Evolutionary conservation across 2,329 filamentous ascomycete species (phyloP).

Genomic region (Talaromyces amestolkiae): DNA sequence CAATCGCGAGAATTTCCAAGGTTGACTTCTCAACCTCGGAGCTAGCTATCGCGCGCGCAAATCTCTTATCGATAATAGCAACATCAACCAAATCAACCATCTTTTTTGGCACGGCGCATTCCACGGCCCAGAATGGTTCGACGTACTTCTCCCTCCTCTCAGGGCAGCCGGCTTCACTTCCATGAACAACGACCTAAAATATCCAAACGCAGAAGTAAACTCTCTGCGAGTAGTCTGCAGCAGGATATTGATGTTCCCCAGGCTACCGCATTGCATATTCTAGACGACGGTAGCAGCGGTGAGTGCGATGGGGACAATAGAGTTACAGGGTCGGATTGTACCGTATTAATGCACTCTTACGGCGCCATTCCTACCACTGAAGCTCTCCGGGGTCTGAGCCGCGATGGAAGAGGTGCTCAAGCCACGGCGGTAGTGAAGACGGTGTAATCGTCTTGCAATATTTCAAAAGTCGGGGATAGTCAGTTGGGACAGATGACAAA

Average conservation of each 20-base stretch:
- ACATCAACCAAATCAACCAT: neutral
- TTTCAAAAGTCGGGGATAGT: neutral
- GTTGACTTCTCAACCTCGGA: too few species aligned
- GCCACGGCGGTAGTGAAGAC: neutral
- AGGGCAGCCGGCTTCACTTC: neutral
- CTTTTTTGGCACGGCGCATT: neutral
- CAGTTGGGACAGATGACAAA: neutral
- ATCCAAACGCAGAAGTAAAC: neutral
- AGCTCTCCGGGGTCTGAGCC: neutral
- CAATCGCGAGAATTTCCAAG: too few species aligned
- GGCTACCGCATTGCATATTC: neutral
- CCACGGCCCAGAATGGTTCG: neutral
- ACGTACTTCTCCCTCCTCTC: neutral
- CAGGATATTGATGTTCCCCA: neutral
- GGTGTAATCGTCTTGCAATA: neutral
- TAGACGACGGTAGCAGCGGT: too few species aligned
- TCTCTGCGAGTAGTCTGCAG: neutral
- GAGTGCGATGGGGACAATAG: neutral
- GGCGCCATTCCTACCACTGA: neutral
- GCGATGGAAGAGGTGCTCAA: neutral
- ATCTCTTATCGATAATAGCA: neutral
- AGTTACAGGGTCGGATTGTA: neutral
- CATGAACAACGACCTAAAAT: neutral
- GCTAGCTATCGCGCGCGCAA: too few species aligned
- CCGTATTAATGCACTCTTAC: neutral